A percentile compares a stretch with the other conserved stretches of the same genome.
Evolutionary conservation across 176 grass and related monocot species (phyloP).

Genomic region (Carex scoparia): DNA sequence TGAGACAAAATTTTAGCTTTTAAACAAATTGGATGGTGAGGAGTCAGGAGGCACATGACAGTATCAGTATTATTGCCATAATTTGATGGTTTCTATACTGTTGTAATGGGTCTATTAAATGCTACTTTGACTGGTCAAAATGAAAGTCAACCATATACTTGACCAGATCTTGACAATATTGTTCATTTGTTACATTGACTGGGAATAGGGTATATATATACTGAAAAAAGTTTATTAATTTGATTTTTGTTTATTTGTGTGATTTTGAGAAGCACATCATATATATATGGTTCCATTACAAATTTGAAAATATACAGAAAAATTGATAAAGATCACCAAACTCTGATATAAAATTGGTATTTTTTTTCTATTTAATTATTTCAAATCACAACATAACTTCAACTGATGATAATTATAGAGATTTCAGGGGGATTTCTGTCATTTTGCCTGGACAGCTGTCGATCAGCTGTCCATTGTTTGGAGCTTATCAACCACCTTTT

Average conservation of each 20-base stretch:
- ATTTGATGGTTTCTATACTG: not conserved
- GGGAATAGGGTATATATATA: not conserved
- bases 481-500: slow-evolving; percentile 1
- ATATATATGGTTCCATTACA: not conserved
- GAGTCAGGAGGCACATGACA: not conserved
- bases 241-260: not conserved
- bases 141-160: not conserved
- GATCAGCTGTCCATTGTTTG: not conserved
- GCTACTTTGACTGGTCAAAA: not conserved
- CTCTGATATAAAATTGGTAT: not conserved
- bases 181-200: not conserved
- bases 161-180: not conserved
- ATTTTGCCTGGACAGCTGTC: slow-evolving; percentile 9
- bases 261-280: not conserved
- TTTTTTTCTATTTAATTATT: not conserved
- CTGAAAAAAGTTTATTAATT: not conserved
- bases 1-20: not conserved
- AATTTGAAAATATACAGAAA: not conserved
- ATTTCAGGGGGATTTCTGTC: not conserved
- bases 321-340: not conserved
- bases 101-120: not conserved
- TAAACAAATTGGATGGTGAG: not conserved
- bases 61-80: not conserved
- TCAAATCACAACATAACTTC: not conserved
- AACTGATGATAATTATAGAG: not conserved